These are phyloP conservation scores for Maudiozyma barnettii DNA, from an alignment of 805 yeast genomes.

Conservation along the genomic window DNA sequence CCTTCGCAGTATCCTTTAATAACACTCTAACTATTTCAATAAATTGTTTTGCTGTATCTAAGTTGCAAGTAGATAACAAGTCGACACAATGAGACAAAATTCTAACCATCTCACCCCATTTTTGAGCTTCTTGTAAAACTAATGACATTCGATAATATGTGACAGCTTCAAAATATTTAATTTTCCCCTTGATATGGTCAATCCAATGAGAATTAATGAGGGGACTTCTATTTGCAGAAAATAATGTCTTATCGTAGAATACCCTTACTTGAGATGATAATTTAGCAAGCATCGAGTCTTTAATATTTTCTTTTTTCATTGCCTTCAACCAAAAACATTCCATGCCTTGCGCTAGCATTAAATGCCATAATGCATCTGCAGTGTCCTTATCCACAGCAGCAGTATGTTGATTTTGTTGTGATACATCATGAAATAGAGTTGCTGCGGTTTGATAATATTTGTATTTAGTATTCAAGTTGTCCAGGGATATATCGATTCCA, in stretches of 20 bases:
- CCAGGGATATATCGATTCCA: constrained; percentile 36
- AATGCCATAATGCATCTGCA: constrained; percentile 37
- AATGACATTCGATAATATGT: constrained; percentile 56
- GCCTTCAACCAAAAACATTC: constrained; percentile 81
- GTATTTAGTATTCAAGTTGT: constrained; percentile 37
- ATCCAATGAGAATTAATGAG: constrained; percentile 56
- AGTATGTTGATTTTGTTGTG: not conserved
- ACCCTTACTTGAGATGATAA: constrained; percentile 55
- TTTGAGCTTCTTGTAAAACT: constrained; percentile 23
- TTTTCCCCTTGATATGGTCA: constrained; percentile 49
- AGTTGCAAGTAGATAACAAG: constrained; percentile 20
- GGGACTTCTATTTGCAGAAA: constrained; percentile 37
- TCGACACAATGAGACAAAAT: not conserved
- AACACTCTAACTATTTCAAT: constrained; percentile 35
- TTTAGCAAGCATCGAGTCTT: constrained; percentile 53
- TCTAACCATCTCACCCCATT: constrained; percentile 61
- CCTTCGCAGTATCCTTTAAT: constrained; percentile 53
- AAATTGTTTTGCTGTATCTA: constrained; percentile 31
- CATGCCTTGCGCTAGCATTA: constrained; percentile 79
- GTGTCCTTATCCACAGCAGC: constrained; percentile 37
- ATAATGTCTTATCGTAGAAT: constrained; percentile 41
- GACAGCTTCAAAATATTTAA: constrained; percentile 59
- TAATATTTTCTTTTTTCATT: constrained; percentile 26
- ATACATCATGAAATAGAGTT: constrained; percentile 42
- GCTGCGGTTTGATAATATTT: constrained; percentile 62